Base-by-base conservation (phyloP, 2,329 filamentous ascomycete species). In the Curvularia sp. region DNA sequence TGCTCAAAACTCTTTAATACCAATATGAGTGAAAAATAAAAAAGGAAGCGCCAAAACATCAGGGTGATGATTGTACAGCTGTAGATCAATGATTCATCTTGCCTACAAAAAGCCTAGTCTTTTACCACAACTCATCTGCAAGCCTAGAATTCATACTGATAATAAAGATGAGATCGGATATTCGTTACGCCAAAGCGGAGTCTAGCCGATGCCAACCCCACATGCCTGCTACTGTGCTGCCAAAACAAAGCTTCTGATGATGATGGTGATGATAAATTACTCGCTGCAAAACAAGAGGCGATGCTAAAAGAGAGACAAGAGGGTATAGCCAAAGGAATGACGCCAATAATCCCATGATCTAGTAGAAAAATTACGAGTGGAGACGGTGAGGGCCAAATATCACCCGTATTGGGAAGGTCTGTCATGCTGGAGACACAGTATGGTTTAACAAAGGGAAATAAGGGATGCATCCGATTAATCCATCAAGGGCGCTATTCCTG, bases 401-500 rank as follows among this genome's bases (percentile, higher is more conserved):
- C 26, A 4, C 26, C 8, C 5, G 26, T 7, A 4, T 28, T 8
- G 5, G 26, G 26, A 8, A 8, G 26, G 8, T 28, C 8, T 28
- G 26, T 28, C 26, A 28, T 28, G 26, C 26, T 28, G 26, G 26
- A 28, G 26, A 28, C 26, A 28, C 26, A 28, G 8, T 28, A 28
- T 2, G 8, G 8, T 8, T 7, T 6, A 10, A 12, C 12, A 8
- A 43, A 43, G 12, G 4, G 15, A 43, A 43, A 26, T 4, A n/a
- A 43, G 20, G 20, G 15, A 43, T 7, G 6, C 22, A 26, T 12
- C 22, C 4, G 5, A 8, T 28, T 8, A 28, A 28, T 10, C 28
- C 18, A 13, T 30, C 38, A 43, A 28, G 12, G 39, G 4, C 12
- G 7, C 53, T 53, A 74, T 49, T 72, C 71, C 43, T 75, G 72